Conservation (phyloP, 2,329 filamentous ascomycete genomes). For the Cytospora mali region DNA sequence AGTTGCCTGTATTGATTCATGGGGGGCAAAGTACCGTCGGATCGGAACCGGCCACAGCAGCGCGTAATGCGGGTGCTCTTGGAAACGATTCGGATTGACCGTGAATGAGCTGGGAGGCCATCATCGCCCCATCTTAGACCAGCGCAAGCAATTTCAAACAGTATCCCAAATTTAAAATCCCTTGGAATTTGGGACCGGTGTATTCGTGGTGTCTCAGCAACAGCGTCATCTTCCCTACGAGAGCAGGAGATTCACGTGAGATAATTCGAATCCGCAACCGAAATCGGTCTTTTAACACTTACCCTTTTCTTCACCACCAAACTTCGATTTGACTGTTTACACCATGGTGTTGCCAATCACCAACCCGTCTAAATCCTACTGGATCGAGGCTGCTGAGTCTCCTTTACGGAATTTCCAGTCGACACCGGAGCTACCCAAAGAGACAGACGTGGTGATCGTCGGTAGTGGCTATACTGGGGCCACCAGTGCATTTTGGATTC, state of each 20-base stretch:
- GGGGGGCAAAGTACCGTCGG: slow-evolving; percentile 7
- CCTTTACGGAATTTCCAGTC: slow-evolving; percentile 24
- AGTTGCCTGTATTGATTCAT: slow-evolving; percentile 6
- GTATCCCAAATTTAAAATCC: background rate
- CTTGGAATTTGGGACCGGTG: background rate
- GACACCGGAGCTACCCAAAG: slow-evolving; percentile 23
- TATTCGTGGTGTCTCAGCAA: background rate
- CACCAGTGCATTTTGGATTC: slow-evolving; percentile 36
- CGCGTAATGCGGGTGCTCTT: slow-evolving; percentile 8
- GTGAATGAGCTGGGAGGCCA: slow-evolving; percentile 25
- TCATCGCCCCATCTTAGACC: slow-evolving; percentile 18
- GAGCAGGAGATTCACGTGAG: too few species aligned
- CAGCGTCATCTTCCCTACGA: too few species aligned
- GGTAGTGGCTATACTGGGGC: slow-evolving; percentile 34
- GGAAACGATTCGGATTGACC: slow-evolving; percentile 9
- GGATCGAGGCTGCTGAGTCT: slow-evolving; percentile 29
- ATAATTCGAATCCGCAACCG: too few species aligned
- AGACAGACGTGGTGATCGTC: slow-evolving; percentile 33
- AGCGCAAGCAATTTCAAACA: background rate
- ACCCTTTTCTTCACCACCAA: background rate
- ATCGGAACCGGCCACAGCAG: slow-evolving; percentile 16
- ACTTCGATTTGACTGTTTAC: background rate
- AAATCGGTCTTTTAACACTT: background rate
- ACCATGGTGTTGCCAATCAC: slow-evolving; percentile 28
- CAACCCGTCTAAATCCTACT: slow-evolving; percentile 30